These are phyloP conservation scores for Ustilago esculenta DNA, from an alignment of 1,284 basidiomycete species.

Conservation along the genomic window DNA sequence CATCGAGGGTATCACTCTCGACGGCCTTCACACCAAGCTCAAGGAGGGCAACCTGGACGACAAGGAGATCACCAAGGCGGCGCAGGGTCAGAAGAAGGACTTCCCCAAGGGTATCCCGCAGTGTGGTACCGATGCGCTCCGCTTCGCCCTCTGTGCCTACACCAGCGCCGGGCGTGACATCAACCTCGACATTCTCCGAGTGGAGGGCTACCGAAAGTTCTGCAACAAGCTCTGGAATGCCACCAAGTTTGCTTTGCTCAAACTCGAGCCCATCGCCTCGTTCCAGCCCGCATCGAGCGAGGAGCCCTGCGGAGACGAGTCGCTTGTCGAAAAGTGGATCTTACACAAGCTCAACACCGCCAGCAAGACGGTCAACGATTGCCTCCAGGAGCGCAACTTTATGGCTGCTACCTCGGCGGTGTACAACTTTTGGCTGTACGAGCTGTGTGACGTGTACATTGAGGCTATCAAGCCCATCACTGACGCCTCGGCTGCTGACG, in stretches of 20 bases:
- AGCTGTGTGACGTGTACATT: slow-evolving; percentile 98
- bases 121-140: slow-evolving; percentile 94
- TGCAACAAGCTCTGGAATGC: slow-evolving; percentile 99
- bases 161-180: slow-evolving; percentile 74
- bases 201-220: slow-evolving; percentile 98
- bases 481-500: slow-evolving; percentile 73
- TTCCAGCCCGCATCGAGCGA: slow-evolving; percentile 54
- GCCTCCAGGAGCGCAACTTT: slow-evolving; percentile 85
- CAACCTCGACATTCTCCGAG: slow-evolving; percentile 85
- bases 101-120: slow-evolving; percentile 99
- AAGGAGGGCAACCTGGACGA: slow-evolving; percentile 92
- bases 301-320: slow-evolving; percentile 87
- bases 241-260: slow-evolving; percentile 83
- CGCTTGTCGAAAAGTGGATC: slow-evolving; percentile 93
- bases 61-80: slow-evolving; percentile 90
- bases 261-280: slow-evolving; percentile 60
- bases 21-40: slow-evolving; percentile 86
- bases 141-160: slow-evolving; percentile 95
- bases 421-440: slow-evolving; percentile 98
- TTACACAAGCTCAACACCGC: slow-evolving; percentile 91
- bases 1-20: slow-evolving; percentile 84
- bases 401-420: slow-evolving; percentile 85
- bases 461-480: slow-evolving; percentile 90
- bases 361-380: slow-evolving; percentile 78
- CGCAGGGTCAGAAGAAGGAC: slow-evolving; percentile 96